Percentiles rank a stretch among this genome's conserved stretches.
phyloP scores from a whole-genome alignment of 176 grass and related monocot species.

The Triticum dicoccoides region DNA sequence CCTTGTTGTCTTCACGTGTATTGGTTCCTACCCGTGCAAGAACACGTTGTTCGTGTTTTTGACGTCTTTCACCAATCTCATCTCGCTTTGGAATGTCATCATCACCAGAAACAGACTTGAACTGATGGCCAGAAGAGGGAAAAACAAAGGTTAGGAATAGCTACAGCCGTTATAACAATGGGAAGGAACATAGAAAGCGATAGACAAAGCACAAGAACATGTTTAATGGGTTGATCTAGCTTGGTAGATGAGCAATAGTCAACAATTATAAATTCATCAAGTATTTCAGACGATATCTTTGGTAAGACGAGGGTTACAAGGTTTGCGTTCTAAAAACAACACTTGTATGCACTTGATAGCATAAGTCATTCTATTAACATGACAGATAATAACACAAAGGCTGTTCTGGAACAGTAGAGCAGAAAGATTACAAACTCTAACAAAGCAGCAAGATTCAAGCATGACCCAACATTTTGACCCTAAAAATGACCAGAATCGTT shows the following conservation, averaged over 20 bases:
- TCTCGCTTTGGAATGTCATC: constrained; percentile 91
- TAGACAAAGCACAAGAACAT: not conserved
- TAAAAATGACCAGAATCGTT: not conserved
- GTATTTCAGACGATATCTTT: not conserved
- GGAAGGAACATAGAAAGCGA: not conserved
- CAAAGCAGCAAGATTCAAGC: not conserved
- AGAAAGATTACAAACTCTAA: too few relatives aligned
- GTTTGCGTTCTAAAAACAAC: not conserved
- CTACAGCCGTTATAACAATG: not conserved
- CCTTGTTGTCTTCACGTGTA: constrained; percentile 29
- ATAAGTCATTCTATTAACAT: not conserved
- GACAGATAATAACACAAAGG: not conserved
- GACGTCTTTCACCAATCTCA: constrained; percentile 67
- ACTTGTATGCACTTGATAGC: not conserved
- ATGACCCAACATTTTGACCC: not conserved
- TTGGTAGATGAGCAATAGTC: not conserved
- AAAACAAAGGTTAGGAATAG: not conserved
- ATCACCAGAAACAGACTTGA: constrained; percentile 70
- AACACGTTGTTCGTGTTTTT: constrained; percentile 65
- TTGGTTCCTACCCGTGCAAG: constrained; percentile 60
- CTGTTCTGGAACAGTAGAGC: too few relatives aligned
- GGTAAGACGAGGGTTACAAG: not conserved
- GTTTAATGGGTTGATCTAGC: not conserved
- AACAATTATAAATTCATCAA: not conserved
- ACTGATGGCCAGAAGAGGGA: not conserved